A percentile compares a stretch with the other conserved stretches of the same genome.
Evolutionary conservation across 2,329 filamentous ascomycete species (phyloP).

Genomic region (Pseudogymnoascus sp.): DNA sequence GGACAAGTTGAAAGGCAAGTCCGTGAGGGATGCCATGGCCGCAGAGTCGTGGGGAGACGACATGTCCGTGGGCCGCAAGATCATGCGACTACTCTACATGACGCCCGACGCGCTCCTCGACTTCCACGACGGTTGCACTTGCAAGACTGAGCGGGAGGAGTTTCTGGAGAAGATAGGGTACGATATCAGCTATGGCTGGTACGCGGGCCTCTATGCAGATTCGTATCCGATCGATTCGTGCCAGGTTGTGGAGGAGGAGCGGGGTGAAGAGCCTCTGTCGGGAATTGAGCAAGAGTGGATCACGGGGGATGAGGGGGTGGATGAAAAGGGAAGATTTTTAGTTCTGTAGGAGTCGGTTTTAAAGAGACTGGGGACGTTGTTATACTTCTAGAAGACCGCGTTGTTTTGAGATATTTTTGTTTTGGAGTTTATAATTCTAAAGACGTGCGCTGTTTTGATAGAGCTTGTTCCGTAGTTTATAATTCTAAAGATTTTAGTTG

Average conservation of each 20-base stretch:
- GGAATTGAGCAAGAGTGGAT: constrained; percentile 3
- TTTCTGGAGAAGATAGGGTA: constrained; percentile 1
- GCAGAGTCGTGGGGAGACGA: constrained; percentile 8
- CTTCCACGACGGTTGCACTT: neutral
- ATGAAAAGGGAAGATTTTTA: neutral
- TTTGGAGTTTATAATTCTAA: neutral
- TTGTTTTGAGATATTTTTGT: neutral
- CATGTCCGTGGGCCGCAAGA: neutral
- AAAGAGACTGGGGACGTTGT: neutral
- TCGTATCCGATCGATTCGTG: neutral
- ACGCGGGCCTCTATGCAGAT: neutral
- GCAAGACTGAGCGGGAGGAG: constrained; percentile 1
- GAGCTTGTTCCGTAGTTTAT: neutral
- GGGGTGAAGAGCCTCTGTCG: neutral
- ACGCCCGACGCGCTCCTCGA: neutral
- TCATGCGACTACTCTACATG: neutral
- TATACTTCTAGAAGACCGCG: neutral
- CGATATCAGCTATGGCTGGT: neutral
- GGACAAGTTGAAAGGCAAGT: constrained; percentile 5
- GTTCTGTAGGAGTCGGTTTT: neutral
- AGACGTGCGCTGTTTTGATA: neutral
- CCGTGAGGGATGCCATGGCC: constrained; percentile 1
- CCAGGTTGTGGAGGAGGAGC: neutral
- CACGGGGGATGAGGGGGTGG: neutral
- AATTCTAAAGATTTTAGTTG: neutral